These are phyloP conservation scores for Pythium guiyangense DNA, from an alignment of 352 stramenopile genomes.

Conservation along the genomic window DNA sequence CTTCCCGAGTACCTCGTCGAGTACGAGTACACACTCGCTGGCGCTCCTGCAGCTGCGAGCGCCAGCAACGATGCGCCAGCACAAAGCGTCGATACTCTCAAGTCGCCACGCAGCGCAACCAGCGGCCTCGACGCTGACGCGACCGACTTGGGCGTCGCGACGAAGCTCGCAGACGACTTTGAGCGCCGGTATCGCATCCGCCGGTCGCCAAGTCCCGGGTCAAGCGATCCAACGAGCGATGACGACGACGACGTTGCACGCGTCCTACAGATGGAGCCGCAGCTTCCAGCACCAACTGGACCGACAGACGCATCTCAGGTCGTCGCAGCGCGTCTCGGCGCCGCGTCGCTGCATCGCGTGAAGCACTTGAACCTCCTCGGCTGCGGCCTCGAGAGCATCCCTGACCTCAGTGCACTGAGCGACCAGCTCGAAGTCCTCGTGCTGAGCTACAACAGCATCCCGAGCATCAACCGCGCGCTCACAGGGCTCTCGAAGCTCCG, in stretches of 20 bases:
- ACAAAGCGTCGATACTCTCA: neutral
- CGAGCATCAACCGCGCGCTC: conserved; percentile 28
- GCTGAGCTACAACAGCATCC: conserved; percentile 71
- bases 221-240: conserved; percentile 6
- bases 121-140: conserved; percentile 11
- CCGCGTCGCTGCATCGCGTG: conserved; percentile 13
- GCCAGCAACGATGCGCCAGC: neutral
- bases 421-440: conserved; percentile 54
- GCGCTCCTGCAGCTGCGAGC: neutral
- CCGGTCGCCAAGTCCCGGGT: conserved; percentile 24
- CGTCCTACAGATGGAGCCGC: conserved; percentile 41
- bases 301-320: conserved; percentile 4
- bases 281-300: conserved; percentile 12
- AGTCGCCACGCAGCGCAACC: neutral
- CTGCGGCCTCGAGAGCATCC: conserved; percentile 44
- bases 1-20: conserved; percentile 86
- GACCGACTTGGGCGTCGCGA: conserved; percentile 23
- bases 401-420: conserved; percentile 29
- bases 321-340: conserved; percentile 1
- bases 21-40: conserved; percentile 51
- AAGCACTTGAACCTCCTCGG: conserved; percentile 51
- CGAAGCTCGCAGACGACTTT: conserved; percentile 42
- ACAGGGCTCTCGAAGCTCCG: conserved; percentile 28
- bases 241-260: conserved; percentile 23
- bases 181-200: conserved; percentile 56